Evolutionary conservation across 805 yeast genomes (phyloP), one percentile per base, ranked within the genome.

Genomic region (Candida insectalens): DNA sequence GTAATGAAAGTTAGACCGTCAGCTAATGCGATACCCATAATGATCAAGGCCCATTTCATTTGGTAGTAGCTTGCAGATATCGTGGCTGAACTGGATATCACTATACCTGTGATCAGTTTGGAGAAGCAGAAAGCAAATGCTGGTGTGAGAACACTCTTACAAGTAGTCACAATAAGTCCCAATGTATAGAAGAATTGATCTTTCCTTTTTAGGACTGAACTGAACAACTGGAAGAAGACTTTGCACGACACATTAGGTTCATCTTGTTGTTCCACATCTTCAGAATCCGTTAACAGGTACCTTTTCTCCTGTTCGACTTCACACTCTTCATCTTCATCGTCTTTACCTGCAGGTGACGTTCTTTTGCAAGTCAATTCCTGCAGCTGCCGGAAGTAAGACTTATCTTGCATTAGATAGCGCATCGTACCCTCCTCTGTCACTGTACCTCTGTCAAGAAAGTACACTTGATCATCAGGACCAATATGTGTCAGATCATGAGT

Each of bases 71-170:
- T 23, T 3, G 44, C 8, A 1, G 58, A 41, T 1, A 56, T 43
- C 2, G 60, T 57, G 6, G 51, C 44, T 14, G 21, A 19, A 19
- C 55, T 25, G 29, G 56, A 33, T 39, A 81, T 74, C 7, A 83
- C 64, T 46, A 84, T 71, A 10, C 78, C 80, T 17, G 68, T 54
- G 6, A 89, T 56, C 6, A 89, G 56, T 38, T 75, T 74, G 1
- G 96, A 73, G 41, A 88, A 74, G 19, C 81, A 70, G 49, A 57
- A 87, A 0, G 96, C 82, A 41, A 92, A 85, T 0, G 83, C 57
- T 0, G 97, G 96, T 38, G 74, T 77, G 1, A 72, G 54, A 1
- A 67, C 68, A 8, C 94, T 88, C 38, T 77, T 74, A 1, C 70
- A 30, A 0, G 77, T 40, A 0, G 87, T 63, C 4, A 68, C 43